Conservation (phyloP, 352 stramenopile species). For the Phytophthora melonis region DNA sequence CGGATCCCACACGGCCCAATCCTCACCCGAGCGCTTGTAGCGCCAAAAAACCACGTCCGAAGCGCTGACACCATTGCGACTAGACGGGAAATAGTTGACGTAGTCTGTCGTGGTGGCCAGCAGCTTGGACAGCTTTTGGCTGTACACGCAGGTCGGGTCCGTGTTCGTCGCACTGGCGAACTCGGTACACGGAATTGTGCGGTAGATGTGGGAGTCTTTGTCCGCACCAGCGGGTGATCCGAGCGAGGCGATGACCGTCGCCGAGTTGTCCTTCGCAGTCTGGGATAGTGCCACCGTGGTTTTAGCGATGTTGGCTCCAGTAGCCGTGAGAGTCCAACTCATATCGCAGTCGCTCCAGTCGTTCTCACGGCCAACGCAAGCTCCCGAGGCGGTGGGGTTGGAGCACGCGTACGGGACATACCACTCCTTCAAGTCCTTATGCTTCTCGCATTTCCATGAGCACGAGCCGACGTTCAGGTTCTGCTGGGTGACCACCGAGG, state of each 20-base stretch:
- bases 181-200: conserved; percentile 19
- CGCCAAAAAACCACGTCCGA: conserved; percentile 55
- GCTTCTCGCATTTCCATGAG: conserved; percentile 20
- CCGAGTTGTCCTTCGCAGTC: too few relatives aligned
- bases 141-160: conserved; percentile 16
- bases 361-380: too few relatives aligned
- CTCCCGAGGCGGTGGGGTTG: too few relatives aligned
- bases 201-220: conserved; percentile 15
- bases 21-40: conserved; percentile 34
- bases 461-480: too few relatives aligned
- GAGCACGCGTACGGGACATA: conserved; percentile 5
- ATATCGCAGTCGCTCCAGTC: conserved; percentile 40
- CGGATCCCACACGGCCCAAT: conserved; percentile 22
- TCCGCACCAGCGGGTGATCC: neutral
- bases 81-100: neutral
- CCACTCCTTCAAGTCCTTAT: conserved; percentile 9
- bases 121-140: conserved; percentile 25
- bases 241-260: too few relatives aligned
- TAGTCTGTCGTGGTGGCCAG: neutral
- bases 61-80: neutral
- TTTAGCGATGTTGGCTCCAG: conserved; percentile 45
- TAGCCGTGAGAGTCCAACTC: conserved; percentile 30
- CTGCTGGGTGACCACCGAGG: too few relatives aligned
- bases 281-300: neutral
- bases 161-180: conserved; percentile 8